Percentiles rank a stretch among this genome's conserved stretches.
phyloP scores from a whole-genome alignment of 345 rosid species.

The Linum tenue region DNA sequence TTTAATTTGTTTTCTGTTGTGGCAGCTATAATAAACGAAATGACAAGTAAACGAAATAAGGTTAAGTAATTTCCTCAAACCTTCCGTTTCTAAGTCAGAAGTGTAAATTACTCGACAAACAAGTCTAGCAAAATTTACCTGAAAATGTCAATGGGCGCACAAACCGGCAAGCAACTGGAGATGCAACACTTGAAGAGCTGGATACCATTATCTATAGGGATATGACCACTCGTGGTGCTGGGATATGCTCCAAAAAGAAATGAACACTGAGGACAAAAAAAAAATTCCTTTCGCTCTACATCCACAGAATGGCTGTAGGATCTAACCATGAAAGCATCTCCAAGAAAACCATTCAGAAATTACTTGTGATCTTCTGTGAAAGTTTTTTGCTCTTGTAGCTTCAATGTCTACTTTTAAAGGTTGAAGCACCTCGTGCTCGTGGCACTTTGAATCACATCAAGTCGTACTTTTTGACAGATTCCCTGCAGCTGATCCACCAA shows the following conservation, averaged over 20 bases:
- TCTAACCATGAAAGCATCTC: slow-evolving; percentile 74
- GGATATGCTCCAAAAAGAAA: slow-evolving; percentile 80
- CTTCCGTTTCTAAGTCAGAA: no score
- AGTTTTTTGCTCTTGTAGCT: slow-evolving; percentile 13
- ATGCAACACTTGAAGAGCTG: slow-evolving; percentile 72
- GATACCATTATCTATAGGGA: slow-evolving; percentile 70
- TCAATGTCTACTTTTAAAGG: slow-evolving; percentile 15
- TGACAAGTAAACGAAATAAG: no score
- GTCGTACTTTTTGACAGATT: slow-evolving; percentile 11
- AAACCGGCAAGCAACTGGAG: slow-evolving; percentile 42
- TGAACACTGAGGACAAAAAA: slow-evolving; percentile 61
- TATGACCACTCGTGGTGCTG: slow-evolving; percentile 21
- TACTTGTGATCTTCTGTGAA: slow-evolving; percentile 46
- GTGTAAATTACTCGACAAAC: no score
- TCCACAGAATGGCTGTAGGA: slow-evolving; percentile 58
- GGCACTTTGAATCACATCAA: slow-evolving; percentile 33
- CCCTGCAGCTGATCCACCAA: slow-evolving; percentile 5
- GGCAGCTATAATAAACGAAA: no score
- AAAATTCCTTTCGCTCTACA: slow-evolving; percentile 56
- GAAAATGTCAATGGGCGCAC: slow-evolving; percentile 46
- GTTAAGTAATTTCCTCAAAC: no score
- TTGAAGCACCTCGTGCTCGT: slow-evolving; percentile 11
- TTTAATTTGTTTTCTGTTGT: no score
- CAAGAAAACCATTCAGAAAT: slow-evolving; percentile 76
- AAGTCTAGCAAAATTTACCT: no score